Conservation (phyloP, 768 basidiomycete species). For the Rhizopogon vinicolor region DNA sequence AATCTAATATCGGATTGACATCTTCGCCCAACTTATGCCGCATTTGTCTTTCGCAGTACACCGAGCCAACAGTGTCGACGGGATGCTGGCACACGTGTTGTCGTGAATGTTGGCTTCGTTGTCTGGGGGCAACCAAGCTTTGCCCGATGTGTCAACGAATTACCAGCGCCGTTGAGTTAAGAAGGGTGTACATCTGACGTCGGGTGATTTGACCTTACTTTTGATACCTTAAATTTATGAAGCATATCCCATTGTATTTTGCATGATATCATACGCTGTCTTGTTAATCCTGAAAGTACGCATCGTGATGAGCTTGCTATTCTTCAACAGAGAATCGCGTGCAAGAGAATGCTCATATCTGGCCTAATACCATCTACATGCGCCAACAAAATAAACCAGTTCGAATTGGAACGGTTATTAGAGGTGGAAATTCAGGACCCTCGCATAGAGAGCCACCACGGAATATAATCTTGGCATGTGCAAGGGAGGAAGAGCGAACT, state of each 20-base stretch:
- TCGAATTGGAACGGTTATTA: slow-evolving; percentile 43
- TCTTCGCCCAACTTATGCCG: slow-evolving; percentile 57
- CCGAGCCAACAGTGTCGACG: slow-evolving; percentile 74
- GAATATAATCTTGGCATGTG: slow-evolving; percentile 52
- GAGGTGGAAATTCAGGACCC: slow-evolving; percentile 21
- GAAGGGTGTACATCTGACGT: slow-evolving; percentile 66
- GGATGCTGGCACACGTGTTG: slow-evolving; percentile 90
- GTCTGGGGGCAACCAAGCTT: slow-evolving; percentile 74
- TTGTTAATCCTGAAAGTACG: neutral
- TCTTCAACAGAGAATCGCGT: neutral
- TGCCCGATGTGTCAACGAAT: slow-evolving; percentile 89
- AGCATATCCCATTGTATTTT: neutral
- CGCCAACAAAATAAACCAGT: slow-evolving; percentile 44
- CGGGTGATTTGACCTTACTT: neutral
- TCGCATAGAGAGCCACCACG: slow-evolving; percentile 48
- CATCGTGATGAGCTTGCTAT: neutral
- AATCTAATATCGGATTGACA: neutral
- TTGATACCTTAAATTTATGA: neutral
- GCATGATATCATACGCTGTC: neutral
- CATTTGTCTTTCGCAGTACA: slow-evolving; percentile 76
- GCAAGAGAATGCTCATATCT: slow-evolving; percentile 65
- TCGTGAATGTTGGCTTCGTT: slow-evolving; percentile 79
- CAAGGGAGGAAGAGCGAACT: slow-evolving; percentile 11
- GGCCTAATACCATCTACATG: slow-evolving; percentile 77
- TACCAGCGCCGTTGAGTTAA: slow-evolving; percentile 68